Percentiles rank a stretch among this genome's conserved stretches.
Conservation (phyloP, 169 alveolate species). For the Eimeria zaria region DNA sequence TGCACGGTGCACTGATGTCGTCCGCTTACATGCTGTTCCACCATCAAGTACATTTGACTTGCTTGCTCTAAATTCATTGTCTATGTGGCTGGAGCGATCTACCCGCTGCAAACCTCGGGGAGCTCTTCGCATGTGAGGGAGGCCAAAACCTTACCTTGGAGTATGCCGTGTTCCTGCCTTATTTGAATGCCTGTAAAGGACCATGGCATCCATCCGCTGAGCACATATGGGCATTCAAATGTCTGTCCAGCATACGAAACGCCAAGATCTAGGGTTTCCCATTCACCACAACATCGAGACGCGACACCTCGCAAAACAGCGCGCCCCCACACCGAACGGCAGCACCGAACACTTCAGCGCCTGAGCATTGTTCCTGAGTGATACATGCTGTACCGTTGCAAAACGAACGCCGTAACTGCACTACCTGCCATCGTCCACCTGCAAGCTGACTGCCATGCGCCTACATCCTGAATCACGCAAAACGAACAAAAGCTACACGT, state of each 20-base stretch:
- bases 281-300: too few relatives aligned
- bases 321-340: too few relatives aligned
- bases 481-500: neutral
- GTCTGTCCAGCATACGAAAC: too few relatives aligned
- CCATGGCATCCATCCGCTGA: too few relatives aligned
- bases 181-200: neutral
- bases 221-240: too few relatives aligned
- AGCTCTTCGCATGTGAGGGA: neutral
- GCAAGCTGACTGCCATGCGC: neutral
- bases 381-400: neutral
- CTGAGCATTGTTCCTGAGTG: too few relatives aligned
- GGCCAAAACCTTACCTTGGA: neutral
- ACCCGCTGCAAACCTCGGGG: neutral
- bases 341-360: too few relatives aligned
- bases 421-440: neutral
- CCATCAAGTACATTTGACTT: neutral
- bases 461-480: neutral
- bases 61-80: neutral
- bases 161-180: neutral
- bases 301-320: neutral
- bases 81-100: neutral
- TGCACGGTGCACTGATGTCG: neutral
- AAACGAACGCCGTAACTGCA: neutral
- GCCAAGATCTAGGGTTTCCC: too few relatives aligned
- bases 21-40: neutral